A percentile compares a stretch with the other conserved stretches of the same genome.
These are phyloP conservation scores for Diplogelasinospora grovesii DNA, from an alignment of 495 filamentous ascomycete genomes.

Conservation along the genomic window DNA sequence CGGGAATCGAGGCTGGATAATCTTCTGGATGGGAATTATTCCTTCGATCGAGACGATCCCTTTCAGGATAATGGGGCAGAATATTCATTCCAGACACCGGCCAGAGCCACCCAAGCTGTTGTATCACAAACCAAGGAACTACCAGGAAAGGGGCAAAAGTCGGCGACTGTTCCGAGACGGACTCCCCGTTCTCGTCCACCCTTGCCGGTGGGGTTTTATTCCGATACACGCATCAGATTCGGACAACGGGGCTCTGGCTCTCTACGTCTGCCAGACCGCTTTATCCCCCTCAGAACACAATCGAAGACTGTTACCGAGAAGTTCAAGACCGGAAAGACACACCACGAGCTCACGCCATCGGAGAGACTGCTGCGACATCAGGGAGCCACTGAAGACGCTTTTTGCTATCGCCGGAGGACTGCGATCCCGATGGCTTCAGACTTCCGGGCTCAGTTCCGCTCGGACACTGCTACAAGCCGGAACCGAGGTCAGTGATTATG, in stretches of 20 bases:
- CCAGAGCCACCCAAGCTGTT: background rate
- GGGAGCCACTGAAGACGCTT: slow-evolving; percentile 57
- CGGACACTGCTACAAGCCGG: slow-evolving; percentile 26
- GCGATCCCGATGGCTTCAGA: slow-evolving; percentile 28
- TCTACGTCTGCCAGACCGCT: slow-evolving; percentile 53
- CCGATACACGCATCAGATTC: slow-evolving; percentile 5
- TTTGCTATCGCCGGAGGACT: slow-evolving; percentile 43
- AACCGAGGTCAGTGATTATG: slow-evolving; percentile 17
- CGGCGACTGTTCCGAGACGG: slow-evolving; percentile 15
- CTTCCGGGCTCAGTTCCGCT: slow-evolving; percentile 18
- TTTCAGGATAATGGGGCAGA: slow-evolving; percentile 11
- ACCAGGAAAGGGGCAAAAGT: slow-evolving; percentile 9
- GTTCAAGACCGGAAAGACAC: slow-evolving; percentile 59
- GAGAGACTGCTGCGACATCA: slow-evolving; percentile 58
- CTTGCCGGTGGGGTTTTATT: slow-evolving; percentile 15
- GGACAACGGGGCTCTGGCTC: slow-evolving; percentile 12
- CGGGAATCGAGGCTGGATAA: too few species aligned
- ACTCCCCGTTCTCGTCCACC: slow-evolving; percentile 8
- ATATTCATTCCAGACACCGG: background rate
- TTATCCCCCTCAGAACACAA: slow-evolving; percentile 53
- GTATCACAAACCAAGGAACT: too few species aligned
- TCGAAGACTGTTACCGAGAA: slow-evolving; percentile 37
- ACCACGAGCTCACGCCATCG: slow-evolving; percentile 49
- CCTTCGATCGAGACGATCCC: slow-evolving; percentile 20
- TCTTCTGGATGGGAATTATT: slow-evolving; percentile 19